Evolutionary conservation across 2,329 filamentous ascomycete genomes (phyloP).

Genomic region (Xylariaceae sp.): DNA sequence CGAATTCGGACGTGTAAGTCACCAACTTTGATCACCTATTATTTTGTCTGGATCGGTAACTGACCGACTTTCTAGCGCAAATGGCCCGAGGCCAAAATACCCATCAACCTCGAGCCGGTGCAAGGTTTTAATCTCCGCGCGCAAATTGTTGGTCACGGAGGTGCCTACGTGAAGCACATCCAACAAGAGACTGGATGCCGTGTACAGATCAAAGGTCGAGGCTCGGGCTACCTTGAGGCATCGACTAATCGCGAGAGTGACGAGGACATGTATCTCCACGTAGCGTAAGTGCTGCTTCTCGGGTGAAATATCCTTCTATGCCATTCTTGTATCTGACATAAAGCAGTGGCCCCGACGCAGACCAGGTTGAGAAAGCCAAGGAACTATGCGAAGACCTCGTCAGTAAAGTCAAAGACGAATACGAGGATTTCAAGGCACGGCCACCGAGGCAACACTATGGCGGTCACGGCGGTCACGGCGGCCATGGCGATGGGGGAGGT

Average conservation of each 20-base stretch:
- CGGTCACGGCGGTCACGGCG: slow-evolving; percentile 36
- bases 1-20: slow-evolving; percentile 76
- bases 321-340: slow-evolving; percentile 33
- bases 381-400: slow-evolving; percentile 85
- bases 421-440: slow-evolving; percentile 83
- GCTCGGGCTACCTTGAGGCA: slow-evolving; percentile 88
- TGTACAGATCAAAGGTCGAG: slow-evolving; percentile 96
- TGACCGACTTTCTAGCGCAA: slow-evolving; percentile 63
- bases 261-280: slow-evolving; percentile 93
- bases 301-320: neutral
- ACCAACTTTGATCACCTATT: slow-evolving; percentile 2
- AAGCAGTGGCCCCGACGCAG: slow-evolving; percentile 73
- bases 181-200: slow-evolving; percentile 92
- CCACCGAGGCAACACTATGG: slow-evolving; percentile 61
- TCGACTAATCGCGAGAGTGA: slow-evolving; percentile 87
- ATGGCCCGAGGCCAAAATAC: slow-evolving; percentile 97
- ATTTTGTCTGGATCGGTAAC: neutral
- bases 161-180: slow-evolving; percentile 96
- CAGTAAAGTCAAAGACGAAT: slow-evolving; percentile 79
- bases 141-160: slow-evolving; percentile 90
- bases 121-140: slow-evolving; percentile 94
- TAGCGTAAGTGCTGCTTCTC: slow-evolving; percentile 60
- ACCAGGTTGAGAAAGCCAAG: slow-evolving; percentile 81
- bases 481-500: slow-evolving; percentile 35
- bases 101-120: slow-evolving; percentile 83